phyloP scores from a whole-genome alignment of 202 grass and related monocot genomes.

The Setaria italica region DNA sequence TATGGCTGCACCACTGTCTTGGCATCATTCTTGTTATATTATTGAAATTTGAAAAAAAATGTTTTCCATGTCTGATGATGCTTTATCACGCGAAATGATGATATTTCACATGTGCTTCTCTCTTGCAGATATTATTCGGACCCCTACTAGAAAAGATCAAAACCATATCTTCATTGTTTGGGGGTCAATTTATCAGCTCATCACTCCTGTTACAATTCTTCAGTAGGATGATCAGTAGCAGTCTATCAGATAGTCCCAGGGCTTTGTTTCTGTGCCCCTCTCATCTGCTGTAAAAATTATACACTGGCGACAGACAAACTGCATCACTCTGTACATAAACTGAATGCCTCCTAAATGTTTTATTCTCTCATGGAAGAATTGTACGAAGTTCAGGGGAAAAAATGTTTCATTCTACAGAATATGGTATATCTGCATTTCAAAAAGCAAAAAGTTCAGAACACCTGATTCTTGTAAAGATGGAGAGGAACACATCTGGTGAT shows the following conservation, averaged over 20 bases:
- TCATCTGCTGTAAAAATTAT: slow-evolving; percentile 42
- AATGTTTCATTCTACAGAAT: not conserved
- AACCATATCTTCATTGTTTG: slow-evolving; percentile 44
- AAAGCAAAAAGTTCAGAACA: not conserved
- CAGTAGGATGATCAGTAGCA: not conserved
- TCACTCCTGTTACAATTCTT: not conserved
- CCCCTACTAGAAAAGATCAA: slow-evolving; percentile 4
- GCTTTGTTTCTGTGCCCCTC: slow-evolving; percentile 24
- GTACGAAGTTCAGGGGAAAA: not conserved
- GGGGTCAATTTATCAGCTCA: slow-evolving; percentile 17
- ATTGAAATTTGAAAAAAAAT: not conserved
- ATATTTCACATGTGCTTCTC: not conserved
- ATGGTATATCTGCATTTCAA: not conserved
- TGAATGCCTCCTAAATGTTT: slow-evolving; percentile 2
- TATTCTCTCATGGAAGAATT: not conserved
- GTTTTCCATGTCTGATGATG: not conserved
- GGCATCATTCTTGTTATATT: slow-evolving; percentile 5
- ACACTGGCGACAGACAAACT: slow-evolving; percentile 1
- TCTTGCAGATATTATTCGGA: slow-evolving; percentile 52
- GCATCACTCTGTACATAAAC: slow-evolving; percentile 51
- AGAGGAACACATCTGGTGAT: not conserved
- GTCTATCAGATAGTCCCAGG: not conserved
- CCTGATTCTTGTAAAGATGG: not conserved
- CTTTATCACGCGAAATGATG: not conserved
- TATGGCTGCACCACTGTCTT: not conserved